Evolutionary conservation across 306 rosid species (phyloP).

Genomic region (Herpetospermum pedunculosum): DNA sequence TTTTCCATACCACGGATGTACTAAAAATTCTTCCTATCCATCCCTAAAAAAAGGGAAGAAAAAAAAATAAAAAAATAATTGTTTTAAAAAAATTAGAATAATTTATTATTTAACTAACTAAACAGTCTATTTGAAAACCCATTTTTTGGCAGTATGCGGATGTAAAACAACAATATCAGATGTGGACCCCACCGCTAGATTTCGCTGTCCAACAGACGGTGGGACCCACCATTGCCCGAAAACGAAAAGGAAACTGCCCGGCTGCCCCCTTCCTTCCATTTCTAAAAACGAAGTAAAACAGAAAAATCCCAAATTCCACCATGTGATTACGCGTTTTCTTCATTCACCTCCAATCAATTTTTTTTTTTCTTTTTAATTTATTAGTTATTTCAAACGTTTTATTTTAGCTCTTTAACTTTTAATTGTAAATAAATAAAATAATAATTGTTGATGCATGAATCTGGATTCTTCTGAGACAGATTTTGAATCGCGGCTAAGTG

Average conservation of each 20-base stretch:
- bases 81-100: not conserved
- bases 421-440: no score
- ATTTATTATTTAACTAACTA: not conserved
- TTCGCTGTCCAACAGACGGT: not conserved
- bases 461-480: no score
- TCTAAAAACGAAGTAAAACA: not conserved
- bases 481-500: no score
- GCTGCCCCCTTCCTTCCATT: not conserved
- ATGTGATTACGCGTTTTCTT: conserved; percentile 1
- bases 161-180: not conserved
- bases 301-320: not conserved
- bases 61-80: not conserved
- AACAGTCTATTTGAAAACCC: not conserved
- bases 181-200: conserved; percentile 1
- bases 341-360: not conserved
- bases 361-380: not conserved
- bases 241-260: not conserved
- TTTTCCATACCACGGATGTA: no score
- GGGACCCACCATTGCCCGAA: not conserved
- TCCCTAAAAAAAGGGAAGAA: not conserved
- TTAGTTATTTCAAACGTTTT: no score
- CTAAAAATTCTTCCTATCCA: no score
- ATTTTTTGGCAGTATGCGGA: not conserved
- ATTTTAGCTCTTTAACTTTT: no score
- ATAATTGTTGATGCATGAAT: no score